These are phyloP conservation scores for Ustilago loliicola DNA, from an alignment of 1,284 basidiomycete genomes.

Conservation along the genomic window DNA sequence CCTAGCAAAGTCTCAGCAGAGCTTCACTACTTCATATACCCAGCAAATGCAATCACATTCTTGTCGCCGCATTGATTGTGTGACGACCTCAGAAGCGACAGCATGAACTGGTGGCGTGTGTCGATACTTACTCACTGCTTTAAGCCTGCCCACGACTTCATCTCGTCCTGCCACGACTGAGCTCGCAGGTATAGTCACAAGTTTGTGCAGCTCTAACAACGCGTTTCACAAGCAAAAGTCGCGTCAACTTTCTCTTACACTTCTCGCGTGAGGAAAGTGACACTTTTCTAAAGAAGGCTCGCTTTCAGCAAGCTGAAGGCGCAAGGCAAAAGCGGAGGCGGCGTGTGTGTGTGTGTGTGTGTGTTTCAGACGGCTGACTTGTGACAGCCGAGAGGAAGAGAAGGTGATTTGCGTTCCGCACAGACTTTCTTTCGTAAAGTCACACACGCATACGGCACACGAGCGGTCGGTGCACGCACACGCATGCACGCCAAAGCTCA, in stretches of 20 bases:
- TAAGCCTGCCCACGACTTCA: background rate
- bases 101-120: background rate
- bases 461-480: constrained; percentile 7
- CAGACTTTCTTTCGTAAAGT: background rate
- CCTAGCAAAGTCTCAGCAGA: background rate
- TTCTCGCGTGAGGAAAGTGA: background rate
- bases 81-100: background rate
- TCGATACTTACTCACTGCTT: background rate
- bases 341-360: background rate
- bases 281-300: constrained; percentile 2
- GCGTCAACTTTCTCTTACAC: background rate
- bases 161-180: background rate
- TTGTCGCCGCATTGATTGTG: background rate
- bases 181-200: background rate
- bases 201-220: background rate
- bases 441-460: background rate
- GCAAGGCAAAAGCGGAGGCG: background rate
- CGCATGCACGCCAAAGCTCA: constrained; percentile 12
- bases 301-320: background rate
- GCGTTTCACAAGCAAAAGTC: background rate
- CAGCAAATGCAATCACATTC: background rate
- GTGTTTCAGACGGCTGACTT: constrained; percentile 1
- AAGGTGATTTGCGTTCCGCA: background rate
- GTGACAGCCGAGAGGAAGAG: constrained; percentile 2
- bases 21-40: background rate